A percentile compares a stretch with the other conserved stretches of the same genome.
Evolutionary conservation across 441 rosid species (phyloP).

Genomic region (Erodium texanum): DNA sequence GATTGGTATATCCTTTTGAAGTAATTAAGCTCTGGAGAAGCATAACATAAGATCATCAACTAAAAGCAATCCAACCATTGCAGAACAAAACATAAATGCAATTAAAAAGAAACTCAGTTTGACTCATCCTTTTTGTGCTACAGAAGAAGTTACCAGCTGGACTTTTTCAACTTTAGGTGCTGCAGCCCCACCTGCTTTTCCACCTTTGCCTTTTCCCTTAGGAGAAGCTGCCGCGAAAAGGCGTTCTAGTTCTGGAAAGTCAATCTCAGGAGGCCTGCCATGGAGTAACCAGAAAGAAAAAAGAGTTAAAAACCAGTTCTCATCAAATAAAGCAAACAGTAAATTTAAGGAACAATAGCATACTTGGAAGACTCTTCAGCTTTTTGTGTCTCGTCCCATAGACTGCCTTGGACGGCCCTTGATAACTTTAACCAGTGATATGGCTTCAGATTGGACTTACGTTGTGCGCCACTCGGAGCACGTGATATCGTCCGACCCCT

Average conservation of each 20-base stretch:
- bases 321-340: conserved; percentile 7
- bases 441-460: conserved; percentile 72
- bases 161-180: conserved; percentile 71
- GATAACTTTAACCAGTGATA: conserved; percentile 94
- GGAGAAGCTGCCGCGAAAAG: conserved; percentile 74
- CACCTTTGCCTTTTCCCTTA: conserved; percentile 32
- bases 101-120: not conserved
- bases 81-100: not conserved
- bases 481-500: conserved; percentile 55
- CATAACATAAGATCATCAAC: not conserved
- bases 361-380: conserved; percentile 75
- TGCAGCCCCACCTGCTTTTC: conserved; percentile 38
- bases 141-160: conserved; percentile 65
- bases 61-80: not conserved
- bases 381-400: conserved; percentile 91
- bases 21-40: not conserved
- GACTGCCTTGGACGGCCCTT: conserved; percentile 84
- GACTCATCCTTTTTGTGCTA: not conserved
- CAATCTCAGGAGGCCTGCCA: conserved; percentile 77
- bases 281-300: conserved; percentile 14
- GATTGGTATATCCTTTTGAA: not conserved
- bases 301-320: conserved; percentile 3
- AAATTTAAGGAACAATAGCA: conserved; percentile 7
- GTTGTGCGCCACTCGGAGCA: not conserved
- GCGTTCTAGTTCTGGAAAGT: conserved; percentile 80